phyloP scores from a whole-genome alignment of 306 rosid genomes.

The apple (Malus domestica) region ASM211411v1 NC_041791.1:3854001-3854500 shows the following conservation, averaged over 20 bases:
- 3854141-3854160: background rate
- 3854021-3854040: too few species aligned
- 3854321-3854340: constrained; percentile 8
- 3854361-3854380: constrained; percentile 28
- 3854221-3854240: background rate
- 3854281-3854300: constrained; percentile 9
- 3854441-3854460: background rate
- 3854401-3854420: constrained; percentile 26
- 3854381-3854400: constrained; percentile 40
- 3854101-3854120: background rate
- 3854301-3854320: background rate
- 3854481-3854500: constrained; percentile 18
- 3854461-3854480: background rate
- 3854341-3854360: constrained; percentile 18
- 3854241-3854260: constrained; percentile 16
- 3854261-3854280: constrained; percentile 12
- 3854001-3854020: too few species aligned
- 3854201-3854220: background rate
- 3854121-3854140: background rate
- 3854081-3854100: background rate
- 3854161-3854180: background rate
- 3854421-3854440: constrained; percentile 28
- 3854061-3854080: too few species aligned
- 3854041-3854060: too few species aligned
- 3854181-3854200: background rate